Percentiles rank a stretch among this genome's conserved stretches.
Conservation (phyloP, 2,329 filamentous ascomycete species). For the Triangularia verruculosa region DNA sequence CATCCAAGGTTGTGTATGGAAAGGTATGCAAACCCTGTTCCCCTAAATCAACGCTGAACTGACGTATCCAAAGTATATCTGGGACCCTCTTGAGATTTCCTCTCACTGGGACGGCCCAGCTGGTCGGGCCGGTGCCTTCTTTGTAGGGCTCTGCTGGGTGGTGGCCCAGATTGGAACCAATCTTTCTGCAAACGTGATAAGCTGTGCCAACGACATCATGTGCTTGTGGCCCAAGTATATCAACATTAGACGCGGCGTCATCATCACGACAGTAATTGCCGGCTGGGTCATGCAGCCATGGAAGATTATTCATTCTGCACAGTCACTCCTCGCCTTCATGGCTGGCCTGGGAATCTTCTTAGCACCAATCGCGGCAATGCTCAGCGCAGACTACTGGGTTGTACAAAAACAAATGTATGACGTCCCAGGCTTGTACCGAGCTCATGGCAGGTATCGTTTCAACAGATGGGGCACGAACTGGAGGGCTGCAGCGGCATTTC, state of each 20-base stretch:
- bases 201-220: constrained; percentile 52
- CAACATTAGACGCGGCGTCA: constrained; percentile 55
- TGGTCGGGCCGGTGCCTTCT: constrained; percentile 39
- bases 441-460: constrained; percentile 21
- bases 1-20: constrained; percentile 44
- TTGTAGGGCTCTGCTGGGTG: constrained; percentile 44
- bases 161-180: constrained; percentile 56
- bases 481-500: constrained; percentile 19
- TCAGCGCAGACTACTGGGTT: constrained; percentile 29
- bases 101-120: constrained; percentile 44
- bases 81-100: constrained; percentile 47
- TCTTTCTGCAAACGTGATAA: constrained; percentile 55
- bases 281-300: constrained; percentile 49
- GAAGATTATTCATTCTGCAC: constrained; percentile 61
- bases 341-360: constrained; percentile 58
- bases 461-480: constrained; percentile 23
- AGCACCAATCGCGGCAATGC: constrained; percentile 48
- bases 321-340: constrained; percentile 63
- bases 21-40: neutral
- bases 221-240: constrained; percentile 35
- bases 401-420: constrained; percentile 23
- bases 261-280: constrained; percentile 50
- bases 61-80: constrained; percentile 36
- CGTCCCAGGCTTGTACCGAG: constrained; percentile 20
- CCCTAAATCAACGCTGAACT: neutral